Conservation (phyloP, 75 land plant genomes). For the Azolla pinnata region DNA sequence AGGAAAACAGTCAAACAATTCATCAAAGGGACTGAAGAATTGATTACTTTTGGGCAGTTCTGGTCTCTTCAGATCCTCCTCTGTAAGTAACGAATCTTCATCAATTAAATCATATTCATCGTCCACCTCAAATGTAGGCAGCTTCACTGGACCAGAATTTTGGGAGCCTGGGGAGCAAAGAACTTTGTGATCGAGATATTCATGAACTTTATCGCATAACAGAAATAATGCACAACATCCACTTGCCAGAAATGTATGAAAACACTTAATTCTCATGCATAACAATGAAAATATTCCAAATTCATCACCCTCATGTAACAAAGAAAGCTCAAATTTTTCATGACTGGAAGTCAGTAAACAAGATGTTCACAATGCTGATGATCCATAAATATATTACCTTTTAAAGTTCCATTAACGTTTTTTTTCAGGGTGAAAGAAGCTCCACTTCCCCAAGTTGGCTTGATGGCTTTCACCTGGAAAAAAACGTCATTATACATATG, state of each 20-base stretch:
- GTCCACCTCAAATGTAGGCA: conserved; percentile 47
- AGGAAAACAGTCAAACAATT: too few relatives aligned
- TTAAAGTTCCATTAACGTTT: conserved; percentile 2
- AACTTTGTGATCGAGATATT: too few relatives aligned
- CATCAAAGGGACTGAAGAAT: too few relatives aligned
- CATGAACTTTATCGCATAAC: too few relatives aligned
- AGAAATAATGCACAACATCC: too few relatives aligned
- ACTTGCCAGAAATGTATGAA: too few relatives aligned
- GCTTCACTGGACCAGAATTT: neutral
- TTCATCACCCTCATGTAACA: neutral
- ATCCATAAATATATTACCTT: neutral
- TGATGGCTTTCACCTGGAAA: conserved; percentile 49
- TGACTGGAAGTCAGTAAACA: neutral
- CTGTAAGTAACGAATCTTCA: conserved; percentile 85
- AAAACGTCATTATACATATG: too few relatives aligned
- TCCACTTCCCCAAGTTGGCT: conserved; percentile 84
- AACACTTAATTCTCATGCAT: neutral
- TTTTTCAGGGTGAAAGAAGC: conserved; percentile 74
- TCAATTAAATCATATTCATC: conserved; percentile 81
- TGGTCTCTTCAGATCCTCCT: conserved; percentile 88
- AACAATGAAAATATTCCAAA: neutral
- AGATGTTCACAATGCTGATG: neutral
- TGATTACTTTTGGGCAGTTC: conserved; percentile 40
- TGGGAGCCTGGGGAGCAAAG: neutral
- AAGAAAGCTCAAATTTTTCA: neutral